phyloP scores from a whole-genome alignment of 331 rosid genomes.

The Dryas integrifolia region DNA sequence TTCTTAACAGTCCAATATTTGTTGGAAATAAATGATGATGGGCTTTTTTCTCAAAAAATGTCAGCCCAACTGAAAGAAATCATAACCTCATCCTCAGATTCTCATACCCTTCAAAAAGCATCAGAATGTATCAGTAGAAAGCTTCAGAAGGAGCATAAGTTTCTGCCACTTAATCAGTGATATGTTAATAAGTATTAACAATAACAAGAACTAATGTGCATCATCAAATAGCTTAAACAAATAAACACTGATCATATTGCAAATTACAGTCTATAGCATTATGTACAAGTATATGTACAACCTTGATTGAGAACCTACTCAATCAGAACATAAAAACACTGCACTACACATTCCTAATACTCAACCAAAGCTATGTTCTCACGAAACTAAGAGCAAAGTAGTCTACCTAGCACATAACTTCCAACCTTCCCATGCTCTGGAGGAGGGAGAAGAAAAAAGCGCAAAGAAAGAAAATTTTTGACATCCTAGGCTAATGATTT shows the following conservation, averaged over 20 bases:
- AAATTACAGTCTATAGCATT: constrained; percentile 22
- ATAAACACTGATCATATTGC: background rate
- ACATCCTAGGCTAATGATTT: background rate
- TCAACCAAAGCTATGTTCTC: constrained; percentile 18
- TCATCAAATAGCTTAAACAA: background rate
- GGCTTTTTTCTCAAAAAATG: no score
- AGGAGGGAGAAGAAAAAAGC: background rate
- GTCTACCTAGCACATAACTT: constrained; percentile 5
- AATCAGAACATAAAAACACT: constrained; percentile 3
- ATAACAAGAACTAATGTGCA: background rate
- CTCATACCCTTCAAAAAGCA: no score
- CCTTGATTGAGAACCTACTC: constrained; percentile 18
- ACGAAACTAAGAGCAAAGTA: constrained; percentile 17
- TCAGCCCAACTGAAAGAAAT: no score
- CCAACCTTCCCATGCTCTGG: background rate
- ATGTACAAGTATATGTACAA: constrained; percentile 38
- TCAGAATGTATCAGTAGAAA: background rate
- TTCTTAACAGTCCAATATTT: no score
- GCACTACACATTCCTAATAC: constrained; percentile 2
- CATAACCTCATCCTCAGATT: no score
- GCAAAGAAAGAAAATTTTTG: background rate
- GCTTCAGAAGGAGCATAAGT: background rate
- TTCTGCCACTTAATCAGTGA: no score
- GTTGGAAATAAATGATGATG: no score
- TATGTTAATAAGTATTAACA: no score